Base-by-base conservation (phyloP, 2,329 filamentous ascomycete genomes). In the Rachicladosporium sp. region DNA sequence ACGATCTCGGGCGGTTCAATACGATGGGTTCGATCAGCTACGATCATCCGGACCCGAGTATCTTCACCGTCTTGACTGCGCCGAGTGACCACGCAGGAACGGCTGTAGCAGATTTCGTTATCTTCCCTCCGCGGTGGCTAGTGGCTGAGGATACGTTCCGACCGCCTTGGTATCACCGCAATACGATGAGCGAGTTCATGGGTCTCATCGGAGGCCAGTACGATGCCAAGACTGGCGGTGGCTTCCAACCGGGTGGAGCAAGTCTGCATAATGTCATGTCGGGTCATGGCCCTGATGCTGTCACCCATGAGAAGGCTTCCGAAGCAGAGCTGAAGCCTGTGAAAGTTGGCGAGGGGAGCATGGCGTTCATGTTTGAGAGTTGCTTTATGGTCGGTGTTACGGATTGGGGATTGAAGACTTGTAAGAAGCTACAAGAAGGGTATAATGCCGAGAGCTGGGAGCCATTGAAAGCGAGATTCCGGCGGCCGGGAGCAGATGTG, bases 401-500 rank as follows among this genome's bases (percentile, higher is more conserved):
- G 2, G 73, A 80, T 42, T 84, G 79, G 78, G 80, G 78, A 2
- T 59, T 82, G 44, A 80, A 75, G 58, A 73, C 73, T 45, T 89
- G 78, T 54, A 62, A 69, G 52, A 82, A 82, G 61, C 73, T 82
- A 30, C 79, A 83, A 64, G 69, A 76, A 48, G 73, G 74, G 41
- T 93, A 91, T 54, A 87, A 77, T 55, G 75, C 78, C 42, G 82
- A 93, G 66, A 88, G 82, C 57, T 93, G 86, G 86, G 76, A 64
- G 49, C 58, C 62, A 9, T 46, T 71, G 48, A 67, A 67, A 53
- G 55, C 65, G 42, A 63, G 63, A 41, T 71, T 70, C 43, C 51
- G 47, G 43, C 43, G 52, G 33, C 54, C 52, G 11, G 30, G 10
- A 31, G 30, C 15, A 19, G 15, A 19, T 19, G 15, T 19, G 15